Evolutionary conservation across 2,329 filamentous ascomycete species (phyloP).

Genomic region (Venturia oleaginea): DNA sequence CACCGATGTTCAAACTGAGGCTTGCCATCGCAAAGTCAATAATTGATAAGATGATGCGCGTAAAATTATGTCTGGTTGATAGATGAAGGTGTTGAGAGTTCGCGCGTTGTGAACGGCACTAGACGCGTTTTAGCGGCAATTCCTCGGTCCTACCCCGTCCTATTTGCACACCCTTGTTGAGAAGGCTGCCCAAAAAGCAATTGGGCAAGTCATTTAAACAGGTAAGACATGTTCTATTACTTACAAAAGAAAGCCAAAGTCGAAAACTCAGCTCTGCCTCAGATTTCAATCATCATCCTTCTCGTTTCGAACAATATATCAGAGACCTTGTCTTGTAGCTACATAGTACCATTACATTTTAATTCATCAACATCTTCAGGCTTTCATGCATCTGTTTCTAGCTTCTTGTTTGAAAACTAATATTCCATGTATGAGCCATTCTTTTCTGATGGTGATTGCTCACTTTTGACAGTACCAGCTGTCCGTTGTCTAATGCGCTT

Average conservation of each 20-base stretch:
- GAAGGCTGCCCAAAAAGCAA: no score
- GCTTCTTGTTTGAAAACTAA: neutral
- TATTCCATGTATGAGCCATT: conserved; percentile 9
- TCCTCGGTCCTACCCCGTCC: neutral
- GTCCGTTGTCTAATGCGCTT: conserved; percentile 11
- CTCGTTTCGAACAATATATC: no score
- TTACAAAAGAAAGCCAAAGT: no score
- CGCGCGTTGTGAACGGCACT: neutral
- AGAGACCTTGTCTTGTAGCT: no score
- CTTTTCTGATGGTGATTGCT: neutral
- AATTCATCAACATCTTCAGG: no score
- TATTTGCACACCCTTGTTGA: neutral
- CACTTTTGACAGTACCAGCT: conserved; percentile 9
- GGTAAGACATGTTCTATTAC: no score
- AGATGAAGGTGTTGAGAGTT: neutral
- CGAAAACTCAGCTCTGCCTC: no score
- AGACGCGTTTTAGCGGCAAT: neutral
- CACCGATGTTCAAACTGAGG: neutral
- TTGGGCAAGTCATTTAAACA: no score
- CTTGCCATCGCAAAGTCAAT: neutral
- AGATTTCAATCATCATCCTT: no score
- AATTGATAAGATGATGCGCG: neutral
- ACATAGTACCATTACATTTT: no score
- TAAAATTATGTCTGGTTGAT: neutral
- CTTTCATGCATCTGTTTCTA: no score